Base-by-base conservation (phyloP, 257 asterid genomes). In the Fraxinus anomala region DNA sequence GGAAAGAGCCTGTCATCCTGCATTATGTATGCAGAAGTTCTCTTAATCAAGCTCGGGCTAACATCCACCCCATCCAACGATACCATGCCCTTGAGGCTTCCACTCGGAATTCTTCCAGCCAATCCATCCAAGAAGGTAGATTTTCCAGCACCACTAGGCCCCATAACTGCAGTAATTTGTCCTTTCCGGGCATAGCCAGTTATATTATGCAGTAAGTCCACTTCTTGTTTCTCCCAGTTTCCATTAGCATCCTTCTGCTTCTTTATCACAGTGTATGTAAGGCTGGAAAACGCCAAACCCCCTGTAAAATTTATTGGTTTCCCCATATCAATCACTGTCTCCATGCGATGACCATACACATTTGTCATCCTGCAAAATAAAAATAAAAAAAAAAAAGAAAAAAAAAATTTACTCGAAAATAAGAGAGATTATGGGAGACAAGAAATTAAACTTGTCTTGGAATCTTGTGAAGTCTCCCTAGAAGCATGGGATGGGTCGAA, bases 101-200 rank as follows among this genome's bases (percentile, higher is more conserved):
- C 96, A 65, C 94, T 92, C 0, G 96, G 92, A 4, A 92, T 92
- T 59, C 97, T 73, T 19, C 97, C 97, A 0, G 97, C 97, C 85
- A 92, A 76, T 4, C 84, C 96, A 47, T 92, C 97, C 80, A 92
- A 82, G 68, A 92, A 86, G 0, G 97, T 92, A 3, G 97, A 92
- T 51, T 92, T 92, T 0, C 97, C 97, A 24, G 97, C 97, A 5
- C 97, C 97, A 75, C 97, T 92, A 0, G 97, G 97, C 39, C 97
- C 97, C 97, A 92, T 92, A 0, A 92, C 97, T 0, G 97, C 97
- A 0, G 97, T 92, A 49, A 92, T 82, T 81, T 88, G 85, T 61
- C 97, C 97, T 76, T 87, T 92, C 1, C 96, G 92, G 8, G 97
- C 97, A 67, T 88, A 89, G 8, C 97, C 97, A 0, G 93, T 92